These are phyloP conservation scores for Beauveria caledonica DNA, from an alignment of 2,329 filamentous ascomycete species.

Conservation along the genomic window DNA sequence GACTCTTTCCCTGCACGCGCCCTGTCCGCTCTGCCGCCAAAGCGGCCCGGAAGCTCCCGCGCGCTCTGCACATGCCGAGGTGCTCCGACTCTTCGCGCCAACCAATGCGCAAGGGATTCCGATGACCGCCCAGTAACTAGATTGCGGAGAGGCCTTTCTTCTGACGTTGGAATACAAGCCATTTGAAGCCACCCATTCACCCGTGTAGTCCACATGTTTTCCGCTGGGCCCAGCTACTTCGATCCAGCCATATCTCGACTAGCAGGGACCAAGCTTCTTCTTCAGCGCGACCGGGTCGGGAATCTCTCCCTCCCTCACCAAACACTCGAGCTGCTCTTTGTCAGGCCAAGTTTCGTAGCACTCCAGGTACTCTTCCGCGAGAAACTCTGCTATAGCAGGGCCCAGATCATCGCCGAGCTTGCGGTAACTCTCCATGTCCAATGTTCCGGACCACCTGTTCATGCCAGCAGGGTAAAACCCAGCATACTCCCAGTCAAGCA, in stretches of 20 bases:
- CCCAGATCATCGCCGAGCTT: not conserved
- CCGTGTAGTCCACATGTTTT: not conserved
- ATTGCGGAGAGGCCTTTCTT: no score
- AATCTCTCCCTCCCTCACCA: not conserved
- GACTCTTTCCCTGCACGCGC: not conserved
- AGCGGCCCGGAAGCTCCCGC: conserved; percentile 5
- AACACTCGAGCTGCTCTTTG: not conserved
- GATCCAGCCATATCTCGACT: not conserved
- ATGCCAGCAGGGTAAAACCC: conserved; percentile 12
- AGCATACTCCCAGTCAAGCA: conserved; percentile 15
- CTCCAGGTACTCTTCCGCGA: conserved; percentile 12
- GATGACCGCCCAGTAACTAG: not conserved
- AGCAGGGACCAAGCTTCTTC: not conserved
- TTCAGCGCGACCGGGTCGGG: not conserved
- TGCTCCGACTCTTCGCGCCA: not conserved
- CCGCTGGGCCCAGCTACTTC: not conserved
- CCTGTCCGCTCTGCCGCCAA: no score
- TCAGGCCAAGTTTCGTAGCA: conserved; percentile 9
- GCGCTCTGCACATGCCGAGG: conserved; percentile 4
- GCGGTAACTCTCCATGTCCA: conserved; percentile 7
- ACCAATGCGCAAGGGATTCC: not conserved
- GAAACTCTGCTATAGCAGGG: conserved; percentile 2
- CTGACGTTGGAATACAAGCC: not conserved
- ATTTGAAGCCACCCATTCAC: not conserved
- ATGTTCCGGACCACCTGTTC: conserved; percentile 13